A percentile compares a stretch with the other conserved stretches of the same genome.
phyloP scores from a whole-genome alignment of 2,329 filamentous ascomycete species.

The Xylariaceae sp. region DNA sequence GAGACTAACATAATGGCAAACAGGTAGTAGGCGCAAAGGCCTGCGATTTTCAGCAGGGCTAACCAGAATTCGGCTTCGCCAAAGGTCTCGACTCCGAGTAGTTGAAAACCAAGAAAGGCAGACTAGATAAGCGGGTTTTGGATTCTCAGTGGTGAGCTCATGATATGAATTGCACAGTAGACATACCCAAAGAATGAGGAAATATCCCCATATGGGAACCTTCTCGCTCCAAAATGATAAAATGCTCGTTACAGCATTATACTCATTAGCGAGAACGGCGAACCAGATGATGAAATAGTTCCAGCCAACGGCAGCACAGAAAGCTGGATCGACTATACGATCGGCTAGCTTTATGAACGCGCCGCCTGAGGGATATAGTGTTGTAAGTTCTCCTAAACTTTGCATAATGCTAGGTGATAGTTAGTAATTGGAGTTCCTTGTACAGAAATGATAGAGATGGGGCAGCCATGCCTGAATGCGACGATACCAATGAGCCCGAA shows the following conservation, averaged over 20 bases:
- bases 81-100: conserved; percentile 69
- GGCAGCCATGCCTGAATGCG: conserved; percentile 40
- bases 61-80: conserved; percentile 81
- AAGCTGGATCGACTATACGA: conserved; percentile 67
- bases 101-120: conserved; percentile 64
- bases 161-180: too few species aligned
- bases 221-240: conserved; percentile 62
- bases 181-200: conserved; percentile 67
- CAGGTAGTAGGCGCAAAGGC: conserved; percentile 67
- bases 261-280: conserved; percentile 63
- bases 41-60: conserved; percentile 66
- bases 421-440: conserved; percentile 8
- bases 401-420: conserved; percentile 57
- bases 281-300: conserved; percentile 62
- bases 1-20: conserved; percentile 59
- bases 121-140: conserved; percentile 28
- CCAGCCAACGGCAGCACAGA: conserved; percentile 66
- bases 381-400: conserved; percentile 70
- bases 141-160: too few species aligned
- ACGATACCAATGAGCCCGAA: conserved; percentile 70
- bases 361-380: conserved; percentile 66
- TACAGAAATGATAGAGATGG: conserved; percentile 22
- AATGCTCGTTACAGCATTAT: conserved; percentile 65
- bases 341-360: conserved; percentile 68
- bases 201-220: conserved; percentile 62